Base-by-base conservation (phyloP, 2,329 filamentous ascomycete genomes). In the Hymenoscyphus infarciens region DNA sequence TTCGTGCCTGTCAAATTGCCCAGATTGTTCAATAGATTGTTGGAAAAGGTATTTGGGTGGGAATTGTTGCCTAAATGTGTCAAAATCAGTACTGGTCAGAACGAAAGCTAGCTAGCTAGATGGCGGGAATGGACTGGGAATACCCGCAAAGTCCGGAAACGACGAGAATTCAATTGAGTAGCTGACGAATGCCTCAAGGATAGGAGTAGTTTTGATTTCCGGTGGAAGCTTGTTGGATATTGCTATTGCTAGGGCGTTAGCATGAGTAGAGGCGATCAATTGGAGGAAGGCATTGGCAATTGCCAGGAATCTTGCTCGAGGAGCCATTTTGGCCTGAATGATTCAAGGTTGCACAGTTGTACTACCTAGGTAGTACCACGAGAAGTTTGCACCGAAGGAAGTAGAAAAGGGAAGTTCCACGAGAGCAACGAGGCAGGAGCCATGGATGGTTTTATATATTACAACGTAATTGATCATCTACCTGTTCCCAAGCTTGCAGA, bases 21-120 rank as follows among this genome's bases (percentile, higher is more conserved):
- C 22, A 88, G 68, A 62, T 86, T 87, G 35, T 81, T 78, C 29
- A 88, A 74, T 6, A 88, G 77, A 57, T 83, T 85, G 63, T 86
- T 78, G 0, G 84, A 87, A 72, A 85, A 88, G 0, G 71, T 77
- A 69, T 88, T 88, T 1, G 86, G 86, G 8, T 71, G 68, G 0
- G 82, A 81, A 6, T 73, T 72, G 68, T 86, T 86, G 13, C 84
- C 80, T 79, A 49, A 11, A 15, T 22, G 3, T 16, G 29, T 29
- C 55, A 10, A 60, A 57, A 25, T 45, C 15, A 45, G 16, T n/a
- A n/a, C n/a, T n/a, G n/a, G n/a, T n/a, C n/a, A n/a, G n/a, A n/a
- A n/a, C n/a, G n/a, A n/a, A n/a, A n/a, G n/a, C n/a, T n/a, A 6
- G 31, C 29, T n/a, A 16, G 13, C 13, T 27, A 27, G 25, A 27